Evolutionary conservation across 2,329 filamentous ascomycete species (phyloP).

Genomic region (Calonectria hawksworthii): DNA sequence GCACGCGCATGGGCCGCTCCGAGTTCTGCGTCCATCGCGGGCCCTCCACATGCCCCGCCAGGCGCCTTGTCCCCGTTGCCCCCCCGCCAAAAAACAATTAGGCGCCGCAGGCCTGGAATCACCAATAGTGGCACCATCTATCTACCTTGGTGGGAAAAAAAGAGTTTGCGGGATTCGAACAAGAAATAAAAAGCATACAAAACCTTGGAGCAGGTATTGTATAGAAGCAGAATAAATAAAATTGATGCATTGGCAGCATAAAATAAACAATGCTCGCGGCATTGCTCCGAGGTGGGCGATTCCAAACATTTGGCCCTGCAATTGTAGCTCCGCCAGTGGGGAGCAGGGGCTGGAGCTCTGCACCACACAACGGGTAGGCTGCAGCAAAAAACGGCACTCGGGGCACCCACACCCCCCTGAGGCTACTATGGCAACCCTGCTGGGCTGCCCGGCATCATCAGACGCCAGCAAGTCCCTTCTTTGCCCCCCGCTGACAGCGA

Average conservation of each 20-base stretch:
- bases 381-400: constrained; percentile 8
- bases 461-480: constrained; percentile 20
- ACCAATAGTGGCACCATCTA: not conserved
- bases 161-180: not conserved
- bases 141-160: not conserved
- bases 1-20: not conserved
- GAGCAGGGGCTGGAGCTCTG: constrained; percentile 10
- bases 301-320: not conserved
- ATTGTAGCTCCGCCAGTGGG: not conserved
- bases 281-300: not conserved
- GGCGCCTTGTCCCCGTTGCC: not conserved
- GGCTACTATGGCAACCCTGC: constrained; percentile 42
- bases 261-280: not conserved
- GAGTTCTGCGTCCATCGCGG: not conserved
- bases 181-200: not conserved
- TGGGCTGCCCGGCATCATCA: constrained; percentile 35
- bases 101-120: not conserved
- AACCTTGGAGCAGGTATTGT: not conserved
- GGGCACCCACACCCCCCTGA: constrained; percentile 20
- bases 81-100: not conserved
- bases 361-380: not conserved
- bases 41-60: constrained; percentile 8
- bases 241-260: not conserved
- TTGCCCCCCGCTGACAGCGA: constrained; percentile 24
- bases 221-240: not conserved